Evolutionary conservation across 176 grass and related monocot genomes (phyloP), one percentile per base, ranked within the genome.

Genomic region (Oryza meridionalis): DNA sequence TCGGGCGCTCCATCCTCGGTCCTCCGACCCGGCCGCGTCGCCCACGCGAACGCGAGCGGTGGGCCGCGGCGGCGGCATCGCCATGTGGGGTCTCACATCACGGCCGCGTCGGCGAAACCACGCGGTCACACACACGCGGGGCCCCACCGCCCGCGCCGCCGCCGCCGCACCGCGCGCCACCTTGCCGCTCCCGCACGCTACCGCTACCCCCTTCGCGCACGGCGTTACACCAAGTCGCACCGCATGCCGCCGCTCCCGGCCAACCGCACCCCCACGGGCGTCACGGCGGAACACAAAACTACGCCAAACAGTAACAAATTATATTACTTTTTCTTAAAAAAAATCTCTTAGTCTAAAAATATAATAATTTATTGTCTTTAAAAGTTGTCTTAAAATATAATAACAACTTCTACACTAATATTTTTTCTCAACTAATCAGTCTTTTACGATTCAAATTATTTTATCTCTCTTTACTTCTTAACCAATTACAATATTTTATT

Each of bases 181-280:
- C 75, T 82, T 83, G 75, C 86, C 62, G 37, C 76, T 1, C 50
- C 70, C 77, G 65, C 88, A 89, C 77, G 88, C 72, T 50, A 85
- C 77, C 62, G 4, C 51, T 49, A 37, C 35, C 35, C 33, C 16
- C 17, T 58, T 8, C 51, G 5, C 51, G 51, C n/a, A 32, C 26
- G 22, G 17, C 5, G 19, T 14, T 31, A 31, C 6, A 37, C 70
- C 16, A 14, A 26, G 25, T 66, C 55, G 12, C 50, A 27, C 86
- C 79, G 86, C 73, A 77, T 77, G 88, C 88, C 88, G 67, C 78
- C 82, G 88, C 27, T 66, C 88, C 72, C 77, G 88, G 65, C 88
- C 77, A 53, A 7, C 79, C 55, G 49, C 78, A 65, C 77, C 53
- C 53, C 1, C 53, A 21, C 53, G 53, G 47, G 47, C 40, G 27